phyloP scores from a whole-genome alignment of 2,329 filamentous ascomycete species.

The Waltergamsia citrina region DNA sequence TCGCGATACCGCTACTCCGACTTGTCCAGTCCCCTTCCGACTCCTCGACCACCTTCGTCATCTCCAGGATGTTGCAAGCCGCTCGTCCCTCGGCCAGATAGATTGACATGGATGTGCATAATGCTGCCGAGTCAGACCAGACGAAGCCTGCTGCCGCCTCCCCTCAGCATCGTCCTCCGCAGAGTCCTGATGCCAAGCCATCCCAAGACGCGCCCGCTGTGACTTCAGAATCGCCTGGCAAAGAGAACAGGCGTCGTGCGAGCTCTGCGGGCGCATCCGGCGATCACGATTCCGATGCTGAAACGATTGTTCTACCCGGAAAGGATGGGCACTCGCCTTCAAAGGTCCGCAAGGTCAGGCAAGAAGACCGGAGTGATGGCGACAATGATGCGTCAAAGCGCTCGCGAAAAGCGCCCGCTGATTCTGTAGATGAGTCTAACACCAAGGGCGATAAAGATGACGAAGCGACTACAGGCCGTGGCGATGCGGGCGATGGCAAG shows the following conservation, averaged over 20 bases:
- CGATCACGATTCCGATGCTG: slow-evolving; percentile 60
- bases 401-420: background rate
- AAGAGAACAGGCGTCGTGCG: slow-evolving; percentile 6
- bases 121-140: slow-evolving; percentile 54
- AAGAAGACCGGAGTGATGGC: slow-evolving; percentile 52
- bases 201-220: slow-evolving; percentile 3
- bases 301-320: slow-evolving; percentile 59
- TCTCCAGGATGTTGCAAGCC: slow-evolving; percentile 50
- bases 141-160: slow-evolving; percentile 48
- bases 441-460: background rate
- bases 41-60: background rate
- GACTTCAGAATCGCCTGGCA: slow-evolving; percentile 5
- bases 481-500: slow-evolving; percentile 22
- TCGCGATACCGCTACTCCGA: background rate
- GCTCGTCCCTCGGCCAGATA: slow-evolving; percentile 40
- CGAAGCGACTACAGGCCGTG: slow-evolving; percentile 10
- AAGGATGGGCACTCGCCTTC: slow-evolving; percentile 56
- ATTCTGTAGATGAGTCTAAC: background rate
- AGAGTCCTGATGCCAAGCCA: slow-evolving; percentile 11
- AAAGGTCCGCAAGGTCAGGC: slow-evolving; percentile 54
- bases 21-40: background rate
- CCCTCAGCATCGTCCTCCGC: slow-evolving; percentile 31
- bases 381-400: slow-evolving; percentile 27
- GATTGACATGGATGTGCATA: slow-evolving; percentile 61
- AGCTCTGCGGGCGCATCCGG: slow-evolving; percentile 26